phyloP scores from a whole-genome alignment of 2,329 filamentous ascomycete genomes.

The Arthrobotrys musiformis region DNA sequence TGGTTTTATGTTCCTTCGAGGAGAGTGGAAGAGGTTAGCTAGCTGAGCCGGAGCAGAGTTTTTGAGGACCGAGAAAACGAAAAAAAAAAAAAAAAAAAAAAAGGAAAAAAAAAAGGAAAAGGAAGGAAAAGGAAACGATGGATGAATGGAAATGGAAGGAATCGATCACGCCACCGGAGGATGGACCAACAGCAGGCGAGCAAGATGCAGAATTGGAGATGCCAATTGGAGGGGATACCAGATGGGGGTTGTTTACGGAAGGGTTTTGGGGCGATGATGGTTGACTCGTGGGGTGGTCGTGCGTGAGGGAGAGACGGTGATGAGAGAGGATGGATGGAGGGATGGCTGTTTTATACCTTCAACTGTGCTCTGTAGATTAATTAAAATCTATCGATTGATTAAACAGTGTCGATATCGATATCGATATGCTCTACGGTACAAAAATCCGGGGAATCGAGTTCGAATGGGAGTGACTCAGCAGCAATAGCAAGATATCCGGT shows the following conservation, averaged over 20 bases:
- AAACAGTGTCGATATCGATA: not conserved
- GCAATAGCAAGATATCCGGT: constrained; percentile 15
- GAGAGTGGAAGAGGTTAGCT: not conserved
- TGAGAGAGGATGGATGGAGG: no score
- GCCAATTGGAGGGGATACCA: not conserved
- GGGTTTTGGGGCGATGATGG: not conserved
- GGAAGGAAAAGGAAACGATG: not conserved
- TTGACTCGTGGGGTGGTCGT: not conserved
- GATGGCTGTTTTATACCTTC: no score
- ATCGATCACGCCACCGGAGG: constrained; percentile 21
- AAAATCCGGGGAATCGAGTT: not conserved
- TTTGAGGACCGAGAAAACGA: not conserved
- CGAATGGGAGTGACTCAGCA: constrained; percentile 25
- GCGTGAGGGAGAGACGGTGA: not conserved
- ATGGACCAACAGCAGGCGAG: not conserved
- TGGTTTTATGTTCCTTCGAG: not conserved
- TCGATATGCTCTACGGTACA: no score
- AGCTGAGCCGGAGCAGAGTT: not conserved
- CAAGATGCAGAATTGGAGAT: constrained; percentile 13
- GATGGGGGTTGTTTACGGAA: not conserved
- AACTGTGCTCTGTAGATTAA: no score
- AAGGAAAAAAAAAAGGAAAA: not conserved
- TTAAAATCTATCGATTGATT: not conserved
- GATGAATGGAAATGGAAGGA: not conserved
- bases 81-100: constrained; percentile 1